These are phyloP conservation scores for Penicillium psychrosexuale DNA, from an alignment of 2,329 filamentous ascomycete genomes.

Conservation along the genomic window DNA sequence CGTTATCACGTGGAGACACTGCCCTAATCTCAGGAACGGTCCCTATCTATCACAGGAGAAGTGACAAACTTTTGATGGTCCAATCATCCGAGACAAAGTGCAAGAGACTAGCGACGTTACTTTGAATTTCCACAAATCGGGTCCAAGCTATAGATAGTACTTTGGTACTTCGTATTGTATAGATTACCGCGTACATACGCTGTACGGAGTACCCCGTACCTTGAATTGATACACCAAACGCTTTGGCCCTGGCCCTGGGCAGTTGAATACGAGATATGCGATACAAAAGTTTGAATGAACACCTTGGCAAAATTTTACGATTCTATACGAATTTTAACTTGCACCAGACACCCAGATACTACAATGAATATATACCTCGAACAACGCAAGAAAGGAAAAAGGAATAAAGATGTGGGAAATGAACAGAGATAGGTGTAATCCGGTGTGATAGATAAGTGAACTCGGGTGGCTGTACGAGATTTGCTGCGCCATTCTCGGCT, in stretches of 20 bases:
- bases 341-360: background rate
- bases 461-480: background rate
- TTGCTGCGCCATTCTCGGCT: background rate
- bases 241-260: background rate
- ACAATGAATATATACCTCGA: background rate
- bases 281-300: background rate
- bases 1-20: background rate
- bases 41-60: background rate
- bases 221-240: background rate
- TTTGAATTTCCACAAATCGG: background rate
- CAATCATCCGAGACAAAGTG: conserved; percentile 1
- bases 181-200: background rate
- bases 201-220: background rate
- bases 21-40: conserved; percentile 4
- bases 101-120: background rate
- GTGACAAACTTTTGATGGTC: background rate
- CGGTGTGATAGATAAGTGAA: background rate
- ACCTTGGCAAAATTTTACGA: too few relatives aligned
- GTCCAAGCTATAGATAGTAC: background rate
- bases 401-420: background rate
- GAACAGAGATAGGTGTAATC: background rate
- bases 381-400: too few relatives aligned
- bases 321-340: too few relatives aligned
- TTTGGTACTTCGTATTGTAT: background rate
- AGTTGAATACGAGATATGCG: background rate